Base-by-base conservation (phyloP, 2,329 filamentous ascomycete species). In the Alternaria ventricosa region DNA sequence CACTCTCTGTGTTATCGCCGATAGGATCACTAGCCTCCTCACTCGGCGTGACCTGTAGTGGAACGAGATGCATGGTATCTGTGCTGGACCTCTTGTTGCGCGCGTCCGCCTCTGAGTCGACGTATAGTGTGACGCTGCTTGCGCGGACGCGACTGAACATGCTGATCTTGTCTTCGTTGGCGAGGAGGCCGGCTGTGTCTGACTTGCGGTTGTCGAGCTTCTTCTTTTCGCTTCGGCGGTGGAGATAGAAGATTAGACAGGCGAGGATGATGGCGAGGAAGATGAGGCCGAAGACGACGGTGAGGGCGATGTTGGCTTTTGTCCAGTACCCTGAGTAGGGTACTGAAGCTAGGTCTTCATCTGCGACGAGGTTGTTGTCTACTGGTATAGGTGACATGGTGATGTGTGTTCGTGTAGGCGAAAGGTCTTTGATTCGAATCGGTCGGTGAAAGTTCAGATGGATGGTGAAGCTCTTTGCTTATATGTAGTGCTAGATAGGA, bases 61-160 rank as follows among this genome's bases (percentile, higher is more conserved):
- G 75, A 3, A 76, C 67, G 15, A 78, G 62, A 22, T 60, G 66
- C 30, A 71, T 65, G 4, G 70, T 72, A 8, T 77, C 75, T 33
- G 68, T 67, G 57, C 68, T 73, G n/a, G 60, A 54, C 9, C 68
- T 61, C 36, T 69, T 71, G 63, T 60, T 69, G 13, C 63, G 57
- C 11, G 61, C 64, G 3, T 74, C 66, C 13, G 57, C 50, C 43
- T 74, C 67, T 6, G 67, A 60, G 60, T 77, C 72, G 53, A 79
- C 68, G 43, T 76, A 78, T 11, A 79, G 56, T 0, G 70, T 73
- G 9, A 79, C 67, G 54, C 73, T 78, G 57, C 71, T 72, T 23
- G 60, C 64, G n/a, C 73, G 63, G 11, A 75, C 61, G 7, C 71
- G 69, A 45, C 70, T 76, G 71, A 78, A 79, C 77, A 79, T 78